phyloP scores from a whole-genome alignment of 2,329 filamentous ascomycete species.

The Aspergillus persii region DNA sequence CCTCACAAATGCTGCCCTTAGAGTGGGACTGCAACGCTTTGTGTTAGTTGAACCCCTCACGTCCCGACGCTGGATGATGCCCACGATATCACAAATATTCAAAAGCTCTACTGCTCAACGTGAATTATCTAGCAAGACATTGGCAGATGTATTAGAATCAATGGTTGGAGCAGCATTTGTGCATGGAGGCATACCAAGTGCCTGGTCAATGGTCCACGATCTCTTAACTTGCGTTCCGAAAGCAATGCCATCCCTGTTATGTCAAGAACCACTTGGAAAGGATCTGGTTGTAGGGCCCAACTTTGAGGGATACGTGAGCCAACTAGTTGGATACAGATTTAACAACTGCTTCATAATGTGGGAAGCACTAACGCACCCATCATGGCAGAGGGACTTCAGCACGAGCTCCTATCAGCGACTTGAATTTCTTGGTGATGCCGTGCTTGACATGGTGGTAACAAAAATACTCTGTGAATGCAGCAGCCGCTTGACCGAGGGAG shows the following conservation, averaged over 20 bases:
- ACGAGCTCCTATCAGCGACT: slow-evolving; percentile 10
- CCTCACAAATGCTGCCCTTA: neutral
- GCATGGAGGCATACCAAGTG: neutral
- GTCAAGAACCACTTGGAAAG: neutral
- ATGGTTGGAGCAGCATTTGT: slow-evolving; percentile 1
- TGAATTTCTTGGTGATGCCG: slow-evolving; percentile 12
- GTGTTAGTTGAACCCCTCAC: neutral
- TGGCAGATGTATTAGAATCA: slow-evolving; percentile 3
- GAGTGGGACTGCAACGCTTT: neutral
- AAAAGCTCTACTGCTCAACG: neutral
- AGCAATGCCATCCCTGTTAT: neutral
- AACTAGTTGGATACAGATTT: slow-evolving; percentile 6
- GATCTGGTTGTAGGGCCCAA: neutral
- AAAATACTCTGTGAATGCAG: slow-evolving; percentile 1
- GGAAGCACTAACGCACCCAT: slow-evolving; percentile 11
- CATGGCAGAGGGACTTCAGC: slow-evolving; percentile 8
- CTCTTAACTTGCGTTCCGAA: neutral
- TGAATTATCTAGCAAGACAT: neutral
- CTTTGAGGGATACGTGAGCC: slow-evolving; percentile 7
- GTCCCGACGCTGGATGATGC: neutral
- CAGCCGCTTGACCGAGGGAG: slow-evolving; percentile 3
- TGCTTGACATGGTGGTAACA: slow-evolving; percentile 8
- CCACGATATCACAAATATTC: neutral
- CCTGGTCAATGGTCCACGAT: slow-evolving; percentile 1
- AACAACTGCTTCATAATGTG: slow-evolving; percentile 6